These are phyloP conservation scores for Pestalotiopsis sp. DNA, from an alignment of 2,329 filamentous ascomycete genomes.

Conservation along the genomic window DNA sequence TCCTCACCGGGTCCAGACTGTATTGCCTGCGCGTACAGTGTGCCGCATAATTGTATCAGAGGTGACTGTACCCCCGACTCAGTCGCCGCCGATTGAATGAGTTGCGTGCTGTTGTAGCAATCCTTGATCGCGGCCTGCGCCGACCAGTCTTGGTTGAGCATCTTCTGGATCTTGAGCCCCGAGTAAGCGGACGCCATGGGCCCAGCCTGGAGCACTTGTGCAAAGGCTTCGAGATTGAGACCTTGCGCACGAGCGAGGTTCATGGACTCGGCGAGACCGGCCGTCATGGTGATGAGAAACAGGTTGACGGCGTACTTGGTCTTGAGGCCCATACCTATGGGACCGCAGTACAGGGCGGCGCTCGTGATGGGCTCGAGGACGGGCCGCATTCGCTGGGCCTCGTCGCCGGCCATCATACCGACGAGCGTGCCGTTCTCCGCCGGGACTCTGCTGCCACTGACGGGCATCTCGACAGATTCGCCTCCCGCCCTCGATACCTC, in stretches of 20 bases:
- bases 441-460: slow-evolving; percentile 36
- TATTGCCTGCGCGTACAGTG: background rate
- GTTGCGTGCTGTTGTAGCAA: slow-evolving; percentile 31
- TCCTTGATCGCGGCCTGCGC: slow-evolving; percentile 32
- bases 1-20: background rate
- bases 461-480: slow-evolving; percentile 36
- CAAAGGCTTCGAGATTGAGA: slow-evolving; percentile 31
- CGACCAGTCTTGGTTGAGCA: slow-evolving; percentile 30
- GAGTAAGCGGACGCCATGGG: slow-evolving; percentile 34
- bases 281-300: slow-evolving; percentile 32
- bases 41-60: background rate
- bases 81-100: slow-evolving; percentile 27
- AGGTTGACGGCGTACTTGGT: slow-evolving; percentile 36
- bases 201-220: slow-evolving; percentile 30
- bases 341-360: slow-evolving; percentile 35
- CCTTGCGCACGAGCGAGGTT: slow-evolving; percentile 33
- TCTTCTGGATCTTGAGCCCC: slow-evolving; percentile 31
- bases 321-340: slow-evolving; percentile 31
- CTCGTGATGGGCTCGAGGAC: slow-evolving; percentile 29
- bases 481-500: slow-evolving; percentile 28
- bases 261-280: slow-evolving; percentile 35
- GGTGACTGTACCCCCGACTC: background rate
- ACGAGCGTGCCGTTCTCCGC: slow-evolving; percentile 35
- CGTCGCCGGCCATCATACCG: slow-evolving; percentile 35
- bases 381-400: slow-evolving; percentile 24